These are phyloP conservation scores for Penicillium sp. DNA, from an alignment of 2,329 filamentous ascomycete species.

Conservation along the genomic window DNA sequence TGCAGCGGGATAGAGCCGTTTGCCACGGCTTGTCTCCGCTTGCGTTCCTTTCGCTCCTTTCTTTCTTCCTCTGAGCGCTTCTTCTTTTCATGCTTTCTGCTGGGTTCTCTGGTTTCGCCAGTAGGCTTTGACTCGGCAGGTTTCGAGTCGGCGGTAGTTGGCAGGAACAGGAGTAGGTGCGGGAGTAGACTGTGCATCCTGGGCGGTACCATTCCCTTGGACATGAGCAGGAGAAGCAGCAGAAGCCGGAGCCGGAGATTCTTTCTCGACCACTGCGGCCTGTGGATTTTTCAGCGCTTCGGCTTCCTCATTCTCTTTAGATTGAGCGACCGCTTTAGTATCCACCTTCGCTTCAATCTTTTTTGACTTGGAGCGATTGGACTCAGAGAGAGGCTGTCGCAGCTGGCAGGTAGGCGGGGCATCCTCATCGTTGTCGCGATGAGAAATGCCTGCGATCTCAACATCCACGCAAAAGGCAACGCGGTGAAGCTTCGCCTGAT, in stretches of 20 bases:
- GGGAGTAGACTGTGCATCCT: conserved; percentile 6
- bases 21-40: conserved; percentile 74
- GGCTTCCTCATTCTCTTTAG: conserved; percentile 67
- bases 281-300: conserved; percentile 66
- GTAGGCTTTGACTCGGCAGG: conserved; percentile 24
- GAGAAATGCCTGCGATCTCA: conserved; percentile 84
- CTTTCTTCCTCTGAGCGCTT: conserved; percentile 89
- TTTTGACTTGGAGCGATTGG: conserved; percentile 29
- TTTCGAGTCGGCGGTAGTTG: conserved; percentile 4
- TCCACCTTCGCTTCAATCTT: conserved; percentile 49
- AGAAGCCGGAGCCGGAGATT: conserved; percentile 31
- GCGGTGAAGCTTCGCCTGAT: conserved; percentile 72
- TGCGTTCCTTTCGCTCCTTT: conserved; percentile 87
- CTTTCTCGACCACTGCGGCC: conserved; percentile 51
- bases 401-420: conserved; percentile 32
- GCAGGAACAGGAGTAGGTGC: neutral
- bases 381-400: conserved; percentile 23
- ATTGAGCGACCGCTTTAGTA: conserved; percentile 52
- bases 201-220: neutral
- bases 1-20: conserved; percentile 85
- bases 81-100: conserved; percentile 89
- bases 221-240: neutral
- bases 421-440: conserved; percentile 61
- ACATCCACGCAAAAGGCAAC: conserved; percentile 97
- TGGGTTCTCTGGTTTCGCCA: conserved; percentile 42